A percentile compares a stretch with the other conserved stretches of the same genome.
Evolutionary conservation across 306 rosid genomes (phyloP).

Genomic region (Quercus variabilis): DNA sequence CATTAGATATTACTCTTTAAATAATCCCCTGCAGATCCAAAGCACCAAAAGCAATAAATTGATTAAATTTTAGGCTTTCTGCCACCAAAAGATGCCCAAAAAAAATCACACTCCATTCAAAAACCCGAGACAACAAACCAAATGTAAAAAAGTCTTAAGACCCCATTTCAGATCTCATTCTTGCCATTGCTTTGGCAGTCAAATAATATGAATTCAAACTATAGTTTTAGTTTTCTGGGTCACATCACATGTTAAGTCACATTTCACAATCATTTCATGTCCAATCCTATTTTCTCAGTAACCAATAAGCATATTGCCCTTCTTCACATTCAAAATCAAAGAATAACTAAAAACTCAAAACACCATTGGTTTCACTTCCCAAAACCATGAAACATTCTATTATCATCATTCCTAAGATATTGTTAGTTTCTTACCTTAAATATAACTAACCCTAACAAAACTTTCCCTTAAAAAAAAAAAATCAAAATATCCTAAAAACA

Average conservation of each 20-base stretch:
- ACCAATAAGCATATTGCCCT: neutral
- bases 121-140: neutral
- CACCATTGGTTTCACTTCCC: neutral
- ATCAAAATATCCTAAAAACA: neutral
- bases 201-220: neutral
- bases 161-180: neutral
- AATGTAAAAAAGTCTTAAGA: neutral
- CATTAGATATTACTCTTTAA: conserved; percentile 31
- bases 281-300: neutral
- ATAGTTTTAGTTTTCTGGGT: neutral
- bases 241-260: neutral
- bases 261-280: neutral
- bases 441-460: neutral
- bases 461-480: neutral
- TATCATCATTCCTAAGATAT: neutral
- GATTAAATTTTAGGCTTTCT: neutral
- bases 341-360: neutral
- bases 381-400: neutral
- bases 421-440: no score
- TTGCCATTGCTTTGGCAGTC: neutral
- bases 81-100: neutral
- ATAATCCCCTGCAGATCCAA: conserved; percentile 8
- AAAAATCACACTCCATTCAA: neutral
- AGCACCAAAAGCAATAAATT: neutral
- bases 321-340: neutral